Conservation (phyloP, 208 protist species). For the Porcisia hertigi region DNA sequence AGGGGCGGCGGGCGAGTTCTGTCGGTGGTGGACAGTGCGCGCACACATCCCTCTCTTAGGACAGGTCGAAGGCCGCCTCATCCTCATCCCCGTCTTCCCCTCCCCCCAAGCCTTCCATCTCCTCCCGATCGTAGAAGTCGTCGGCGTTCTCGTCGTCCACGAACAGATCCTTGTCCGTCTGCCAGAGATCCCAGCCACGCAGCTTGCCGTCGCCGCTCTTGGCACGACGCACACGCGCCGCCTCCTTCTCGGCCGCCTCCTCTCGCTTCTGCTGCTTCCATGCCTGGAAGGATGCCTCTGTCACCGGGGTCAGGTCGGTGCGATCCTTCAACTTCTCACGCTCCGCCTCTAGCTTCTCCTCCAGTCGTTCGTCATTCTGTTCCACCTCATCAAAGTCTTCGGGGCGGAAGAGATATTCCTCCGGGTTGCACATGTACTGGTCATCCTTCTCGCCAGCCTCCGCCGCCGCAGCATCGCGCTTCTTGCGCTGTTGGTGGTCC, state of each 20-base stretch:
- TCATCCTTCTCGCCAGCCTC: constrained; percentile 33
- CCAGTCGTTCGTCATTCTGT: constrained; percentile 76
- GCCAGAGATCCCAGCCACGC: constrained; percentile 82
- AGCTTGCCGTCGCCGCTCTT: constrained; percentile 76
- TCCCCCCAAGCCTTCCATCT: constrained; percentile 15
- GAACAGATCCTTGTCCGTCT: constrained; percentile 85
- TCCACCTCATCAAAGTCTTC: constrained; percentile 91
- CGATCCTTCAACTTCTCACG: constrained; percentile 75
- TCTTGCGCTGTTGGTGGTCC: constrained; percentile 37
- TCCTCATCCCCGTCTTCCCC: not conserved
- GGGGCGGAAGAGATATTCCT: constrained; percentile 88
- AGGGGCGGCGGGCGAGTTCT: too few species aligned
- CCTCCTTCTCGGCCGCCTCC: constrained; percentile 68
- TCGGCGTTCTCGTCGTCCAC: constrained; percentile 87
- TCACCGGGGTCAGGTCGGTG: constrained; percentile 81
- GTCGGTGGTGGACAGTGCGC: too few species aligned
- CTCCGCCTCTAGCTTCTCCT: constrained; percentile 88
- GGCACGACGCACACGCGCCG: constrained; percentile 62
- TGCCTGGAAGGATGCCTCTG: constrained; percentile 75
- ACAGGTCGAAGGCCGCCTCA: not conserved
- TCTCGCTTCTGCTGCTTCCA: constrained; percentile 74
- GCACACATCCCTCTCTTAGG: too few species aligned
- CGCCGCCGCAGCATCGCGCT: constrained; percentile 3
- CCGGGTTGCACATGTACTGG: constrained; percentile 63
- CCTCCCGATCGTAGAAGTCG: constrained; percentile 76